Evolutionary conservation across 192 early-diverging fungal genomes (phyloP), one percentile per base, ranked within the genome.

Genomic region (Umbelopsis sp.): DNA sequence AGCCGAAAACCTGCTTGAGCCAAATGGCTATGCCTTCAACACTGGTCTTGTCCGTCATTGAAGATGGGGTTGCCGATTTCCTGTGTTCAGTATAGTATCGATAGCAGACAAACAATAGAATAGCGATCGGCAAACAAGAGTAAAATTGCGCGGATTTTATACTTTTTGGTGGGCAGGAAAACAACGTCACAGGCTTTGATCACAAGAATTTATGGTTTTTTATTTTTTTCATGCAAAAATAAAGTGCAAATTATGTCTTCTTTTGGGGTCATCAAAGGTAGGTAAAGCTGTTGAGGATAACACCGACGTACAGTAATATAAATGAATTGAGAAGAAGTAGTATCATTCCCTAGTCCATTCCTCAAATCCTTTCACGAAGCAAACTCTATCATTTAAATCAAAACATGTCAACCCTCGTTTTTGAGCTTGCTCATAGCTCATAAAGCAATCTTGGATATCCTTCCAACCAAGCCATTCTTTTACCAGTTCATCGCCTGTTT

Each of bases 281-380:
- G n/a, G n/a, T n/a, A n/a, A n/a, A n/a, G n/a, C n/a, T n/a, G n/a
- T n/a, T n/a, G n/a, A n/a, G n/a, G n/a, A n/a, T n/a, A n/a, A n/a
- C n/a, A n/a, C n/a, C 43, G 31, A 65, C n/a, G 38, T 38, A 2
- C 16, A 25, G 20, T 16, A 66, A 66, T 45, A 25, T n/a, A n/a
- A n/a, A n/a, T n/a, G 41, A 3, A 25, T 20, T 45, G 17, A 49
- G n/a, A 21, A 10, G 47, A 20, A 31, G 0, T 11, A 29, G 1
- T 49, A 43, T 47, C 36, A 59, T 43, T 66, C 17, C 41, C 26
- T 71, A 17, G 22, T 77, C 71, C 71, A 73, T 65, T 71, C 66
- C 31, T 65, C 53, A 54, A 74, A 78, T 6, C 77, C 77, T n/a
- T 74, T 74, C 2, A 78, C 73, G 44, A 78, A 74, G 26, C 77